phyloP scores from a whole-genome alignment of 768 basidiomycete species.

The Rhodotorula toruloides region DNA sequence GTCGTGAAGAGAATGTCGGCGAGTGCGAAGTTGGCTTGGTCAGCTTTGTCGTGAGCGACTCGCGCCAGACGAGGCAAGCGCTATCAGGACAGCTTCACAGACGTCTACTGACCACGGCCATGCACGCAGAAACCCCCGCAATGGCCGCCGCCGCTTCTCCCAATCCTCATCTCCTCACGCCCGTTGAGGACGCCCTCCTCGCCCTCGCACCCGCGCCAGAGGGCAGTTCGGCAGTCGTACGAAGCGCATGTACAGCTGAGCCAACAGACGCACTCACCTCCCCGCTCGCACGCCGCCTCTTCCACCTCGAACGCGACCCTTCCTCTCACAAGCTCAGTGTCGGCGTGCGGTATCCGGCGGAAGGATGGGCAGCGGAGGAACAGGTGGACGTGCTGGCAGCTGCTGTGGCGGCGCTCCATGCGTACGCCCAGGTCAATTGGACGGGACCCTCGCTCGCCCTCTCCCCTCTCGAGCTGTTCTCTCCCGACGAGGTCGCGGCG shows the following conservation, averaged over 20 bases:
- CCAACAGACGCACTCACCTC: constrained; percentile 10
- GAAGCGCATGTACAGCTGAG: constrained; percentile 17
- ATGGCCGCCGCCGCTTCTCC: background rate
- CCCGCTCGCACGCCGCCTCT: constrained; percentile 4
- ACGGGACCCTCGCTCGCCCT: constrained; percentile 82
- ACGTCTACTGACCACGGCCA: too few relatives aligned
- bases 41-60: too few relatives aligned
- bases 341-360: background rate
- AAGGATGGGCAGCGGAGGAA: background rate
- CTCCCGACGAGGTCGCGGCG: constrained; percentile 33
- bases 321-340: background rate
- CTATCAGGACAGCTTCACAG: too few relatives aligned
- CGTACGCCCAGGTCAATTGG: constrained; percentile 92
- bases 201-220: background rate
- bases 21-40: too few relatives aligned
- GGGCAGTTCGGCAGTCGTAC: background rate
- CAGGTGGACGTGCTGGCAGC: constrained; percentile 52
- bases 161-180: background rate
- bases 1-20: too few relatives aligned
- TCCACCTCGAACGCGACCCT: background rate
- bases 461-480: constrained; percentile 46
- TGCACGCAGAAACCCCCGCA: background rate
- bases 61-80: too few relatives aligned
- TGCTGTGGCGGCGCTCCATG: constrained; percentile 74
- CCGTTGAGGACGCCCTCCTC: constrained; percentile 24